Evolutionary conservation across 2,329 filamentous ascomycete genomes (phyloP).

Genomic region (Ambrosiella cleistominuta): DNA sequence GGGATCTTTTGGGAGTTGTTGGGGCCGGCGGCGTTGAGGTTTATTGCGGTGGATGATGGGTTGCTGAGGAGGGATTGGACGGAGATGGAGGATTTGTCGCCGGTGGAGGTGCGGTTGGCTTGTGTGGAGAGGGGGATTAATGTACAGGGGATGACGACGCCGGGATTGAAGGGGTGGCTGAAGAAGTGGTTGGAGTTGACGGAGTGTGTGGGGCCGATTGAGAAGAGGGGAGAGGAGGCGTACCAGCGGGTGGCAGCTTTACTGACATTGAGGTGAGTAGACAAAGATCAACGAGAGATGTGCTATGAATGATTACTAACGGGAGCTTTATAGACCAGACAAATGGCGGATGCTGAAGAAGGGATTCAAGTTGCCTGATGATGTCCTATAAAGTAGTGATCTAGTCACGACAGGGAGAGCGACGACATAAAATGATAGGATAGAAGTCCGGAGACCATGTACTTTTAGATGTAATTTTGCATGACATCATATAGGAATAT

Average conservation of each 20-base stretch:
- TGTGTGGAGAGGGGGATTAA: constrained; percentile 52
- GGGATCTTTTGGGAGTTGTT: constrained; percentile 34
- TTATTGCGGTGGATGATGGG: constrained; percentile 52
- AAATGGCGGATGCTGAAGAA: constrained; percentile 1
- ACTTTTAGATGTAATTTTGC: neutral
- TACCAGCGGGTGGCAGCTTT: constrained; percentile 24
- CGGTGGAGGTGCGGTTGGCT: constrained; percentile 50
- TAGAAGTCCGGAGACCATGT: neutral
- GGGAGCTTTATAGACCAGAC: neutral
- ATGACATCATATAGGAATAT: neutral
- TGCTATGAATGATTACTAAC: neutral
- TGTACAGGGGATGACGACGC: constrained; percentile 37
- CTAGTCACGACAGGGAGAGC: neutral
- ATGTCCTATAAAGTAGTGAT: neutral
- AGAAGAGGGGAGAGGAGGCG: constrained; percentile 18
- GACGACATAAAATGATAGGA: neutral
- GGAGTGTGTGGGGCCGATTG: constrained; percentile 18
- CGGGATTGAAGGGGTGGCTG: constrained; percentile 31
- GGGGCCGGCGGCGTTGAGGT: constrained; percentile 37
- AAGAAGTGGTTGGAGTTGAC: constrained; percentile 32
- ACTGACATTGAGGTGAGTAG: constrained; percentile 25
- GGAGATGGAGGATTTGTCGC: constrained; percentile 33
- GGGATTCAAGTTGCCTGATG: constrained; percentile 1
- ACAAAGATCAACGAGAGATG: neutral
- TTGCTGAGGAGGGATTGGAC: constrained; percentile 49